Conservation (phyloP, 2,329 filamentous ascomycete genomes). For the Pseudogymnoascus sp. region DNA sequence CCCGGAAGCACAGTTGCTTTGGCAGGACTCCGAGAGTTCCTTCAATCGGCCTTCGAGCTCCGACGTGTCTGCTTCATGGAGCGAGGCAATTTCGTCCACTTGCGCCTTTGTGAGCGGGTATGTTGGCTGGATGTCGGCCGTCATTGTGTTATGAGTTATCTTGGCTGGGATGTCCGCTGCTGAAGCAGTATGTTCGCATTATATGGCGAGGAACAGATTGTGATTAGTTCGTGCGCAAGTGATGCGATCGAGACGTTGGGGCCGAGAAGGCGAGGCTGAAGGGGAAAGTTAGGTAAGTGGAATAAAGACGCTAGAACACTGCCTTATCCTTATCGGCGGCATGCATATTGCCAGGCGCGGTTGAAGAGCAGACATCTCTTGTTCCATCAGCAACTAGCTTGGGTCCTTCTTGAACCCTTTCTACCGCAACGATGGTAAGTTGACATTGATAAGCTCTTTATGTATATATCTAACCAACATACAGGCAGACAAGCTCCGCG, state of each 20-base stretch:
- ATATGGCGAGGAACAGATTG: background rate
- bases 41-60: background rate
- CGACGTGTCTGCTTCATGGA: conserved; percentile 1
- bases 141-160: conserved; percentile 3
- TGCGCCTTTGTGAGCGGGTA: background rate
- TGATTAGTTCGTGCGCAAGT: background rate
- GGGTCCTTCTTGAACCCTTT: background rate
- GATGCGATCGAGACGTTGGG: background rate
- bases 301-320: background rate
- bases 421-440: background rate
- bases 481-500: conserved; percentile 93
- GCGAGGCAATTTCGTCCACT: background rate
- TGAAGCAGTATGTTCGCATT: background rate
- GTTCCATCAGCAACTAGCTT: background rate
- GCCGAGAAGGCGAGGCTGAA: background rate
- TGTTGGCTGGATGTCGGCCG: background rate
- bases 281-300: background rate
- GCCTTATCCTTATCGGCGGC: background rate
- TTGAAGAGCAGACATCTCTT: background rate
- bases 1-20: background rate
- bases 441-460: background rate
- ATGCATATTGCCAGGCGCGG: background rate
- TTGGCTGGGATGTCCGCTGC: background rate
- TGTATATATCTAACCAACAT: background rate
- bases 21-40: background rate